Conservation (phyloP, 306 rosid genomes). For the Potentilla sterilis region DNA sequence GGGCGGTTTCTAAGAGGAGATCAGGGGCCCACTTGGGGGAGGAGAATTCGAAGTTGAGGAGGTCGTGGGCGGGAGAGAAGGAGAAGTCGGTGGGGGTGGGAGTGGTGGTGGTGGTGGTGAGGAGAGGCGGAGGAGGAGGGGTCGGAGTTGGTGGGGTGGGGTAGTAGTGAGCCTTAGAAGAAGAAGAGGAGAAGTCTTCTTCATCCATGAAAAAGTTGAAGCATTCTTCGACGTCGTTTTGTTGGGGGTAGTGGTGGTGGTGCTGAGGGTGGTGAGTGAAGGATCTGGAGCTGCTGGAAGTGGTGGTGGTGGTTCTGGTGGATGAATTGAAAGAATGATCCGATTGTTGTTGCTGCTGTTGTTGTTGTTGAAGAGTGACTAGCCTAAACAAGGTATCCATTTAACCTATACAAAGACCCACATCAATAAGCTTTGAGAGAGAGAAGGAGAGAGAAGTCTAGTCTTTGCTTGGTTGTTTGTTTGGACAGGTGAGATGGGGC, state of each 20-base stretch:
- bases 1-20: constrained; percentile 63
- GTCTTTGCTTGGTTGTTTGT: constrained; percentile 17
- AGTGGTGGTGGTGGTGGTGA: constrained; percentile 21
- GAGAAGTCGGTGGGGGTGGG: constrained; percentile 31
- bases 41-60: constrained; percentile 54
- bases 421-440: constrained; percentile 37
- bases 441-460: constrained; percentile 3
- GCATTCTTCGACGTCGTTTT: constrained; percentile 77
- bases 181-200: constrained; percentile 83
- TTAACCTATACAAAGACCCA: constrained; percentile 47
- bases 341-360: constrained; percentile 17
- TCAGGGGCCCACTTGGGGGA: constrained; percentile 65
- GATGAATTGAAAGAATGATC: constrained; percentile 82
- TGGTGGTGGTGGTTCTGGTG: constrained; percentile 44
- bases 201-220: constrained; percentile 98
- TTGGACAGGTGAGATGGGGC: constrained; percentile 31
- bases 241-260: constrained; percentile 28
- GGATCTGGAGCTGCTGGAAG: constrained; percentile 78
- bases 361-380: constrained; percentile 48
- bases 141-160: constrained; percentile 29
- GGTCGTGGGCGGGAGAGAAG: constrained; percentile 47
- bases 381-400: constrained; percentile 98
- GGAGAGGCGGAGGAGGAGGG: constrained; percentile 10
- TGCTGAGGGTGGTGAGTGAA: constrained; percentile 46
- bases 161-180: constrained; percentile 65